phyloP scores from a whole-genome alignment of 805 yeast species.

The Candida loeiensis region DNA sequence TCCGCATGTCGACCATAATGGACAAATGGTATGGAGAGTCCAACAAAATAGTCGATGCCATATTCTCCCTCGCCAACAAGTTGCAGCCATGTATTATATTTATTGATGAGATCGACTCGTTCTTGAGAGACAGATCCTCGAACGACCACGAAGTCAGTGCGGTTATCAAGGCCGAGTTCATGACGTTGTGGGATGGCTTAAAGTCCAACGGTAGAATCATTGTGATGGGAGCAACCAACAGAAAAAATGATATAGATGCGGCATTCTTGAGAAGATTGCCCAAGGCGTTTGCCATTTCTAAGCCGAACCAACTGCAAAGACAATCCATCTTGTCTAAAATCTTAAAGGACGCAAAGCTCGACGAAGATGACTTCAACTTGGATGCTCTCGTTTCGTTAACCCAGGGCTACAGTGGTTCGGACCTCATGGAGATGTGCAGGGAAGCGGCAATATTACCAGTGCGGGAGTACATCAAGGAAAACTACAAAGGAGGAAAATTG shows the following conservation, averaged over 20 bases:
- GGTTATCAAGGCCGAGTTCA: slow-evolving; percentile 90
- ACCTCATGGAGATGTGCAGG: slow-evolving; percentile 83
- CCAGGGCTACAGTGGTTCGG: slow-evolving; percentile 80
- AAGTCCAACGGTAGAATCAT: slow-evolving; percentile 72
- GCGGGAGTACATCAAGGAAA: slow-evolving; percentile 72
- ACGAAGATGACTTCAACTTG: slow-evolving; percentile 52
- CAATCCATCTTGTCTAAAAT: slow-evolving; percentile 65
- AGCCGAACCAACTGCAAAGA: slow-evolving; percentile 70
- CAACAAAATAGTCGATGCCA: slow-evolving; percentile 89
- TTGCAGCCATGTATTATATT: slow-evolving; percentile 92
- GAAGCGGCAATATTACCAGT: slow-evolving; percentile 91
- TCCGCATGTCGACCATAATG: slow-evolving; percentile 90
- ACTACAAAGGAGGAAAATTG: slow-evolving; percentile 42
- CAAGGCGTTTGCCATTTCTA: slow-evolving; percentile 73
- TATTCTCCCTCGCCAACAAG: slow-evolving; percentile 84
- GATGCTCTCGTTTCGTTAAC: slow-evolving; percentile 59
- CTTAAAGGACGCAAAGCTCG: slow-evolving; percentile 62
- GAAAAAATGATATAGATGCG: slow-evolving; percentile 86
- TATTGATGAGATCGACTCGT: slow-evolving; percentile 95
- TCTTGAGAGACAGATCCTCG: slow-evolving; percentile 78
- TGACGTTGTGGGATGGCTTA: slow-evolving; percentile 97
- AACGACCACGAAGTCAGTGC: slow-evolving; percentile 95
- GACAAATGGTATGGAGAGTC: slow-evolving; percentile 98
- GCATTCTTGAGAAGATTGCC: slow-evolving; percentile 94
- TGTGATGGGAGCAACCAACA: slow-evolving; percentile 92